Base-by-base conservation (phyloP, 768 basidiomycete species). In the Chiua virens region DNA sequence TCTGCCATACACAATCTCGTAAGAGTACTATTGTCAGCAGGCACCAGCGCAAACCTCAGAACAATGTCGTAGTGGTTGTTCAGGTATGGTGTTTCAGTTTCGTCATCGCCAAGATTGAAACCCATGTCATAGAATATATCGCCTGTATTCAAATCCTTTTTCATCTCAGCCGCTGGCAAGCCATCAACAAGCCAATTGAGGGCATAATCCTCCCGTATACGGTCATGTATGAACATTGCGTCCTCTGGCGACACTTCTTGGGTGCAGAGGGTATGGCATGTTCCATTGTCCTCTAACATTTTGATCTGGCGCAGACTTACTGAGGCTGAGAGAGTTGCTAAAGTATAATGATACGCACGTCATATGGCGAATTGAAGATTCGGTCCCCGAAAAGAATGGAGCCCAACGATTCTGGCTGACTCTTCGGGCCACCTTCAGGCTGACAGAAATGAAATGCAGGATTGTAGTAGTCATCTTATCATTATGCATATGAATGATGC, bases 321-420 rank as follows among this genome's bases (percentile, higher is more conserved):
- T 62, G 42, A 46, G 60, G 18, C 30, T 14, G 27, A 43, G 47
- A 23, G 45, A 43, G 34, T 13, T 11, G 7, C 22, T 15, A 34
- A 38, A 42, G 32, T 21, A 47, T 30, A 30, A 38, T 22, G n/a
- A 20, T 39, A 73, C 86, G 48, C 54, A 92, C 89, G 57, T 94
- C 81, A 63, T 92, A 98, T 3, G 87, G 89, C 4, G 92, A 92
- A 62, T 87, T 85, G 69, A 93, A 91, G 59, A 98, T 92, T 56
- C 96, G 79, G 75, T 98, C 96, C 15, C 96, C 96, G 58, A 97
- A 97, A n/a, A 98, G 74, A 60, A 98, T 94, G 17, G 91, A 91
- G 7, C 96, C 96, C 23, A 98, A 73, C 2, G 85, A 87, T 68
- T 95, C 94, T 4, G 92, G 87, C 64, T 86, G 85, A 59, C 81